These are phyloP conservation scores for Rhodotorula toruloides DNA, from an alignment of 768 basidiomycete species.

Conservation along the genomic window DNA sequence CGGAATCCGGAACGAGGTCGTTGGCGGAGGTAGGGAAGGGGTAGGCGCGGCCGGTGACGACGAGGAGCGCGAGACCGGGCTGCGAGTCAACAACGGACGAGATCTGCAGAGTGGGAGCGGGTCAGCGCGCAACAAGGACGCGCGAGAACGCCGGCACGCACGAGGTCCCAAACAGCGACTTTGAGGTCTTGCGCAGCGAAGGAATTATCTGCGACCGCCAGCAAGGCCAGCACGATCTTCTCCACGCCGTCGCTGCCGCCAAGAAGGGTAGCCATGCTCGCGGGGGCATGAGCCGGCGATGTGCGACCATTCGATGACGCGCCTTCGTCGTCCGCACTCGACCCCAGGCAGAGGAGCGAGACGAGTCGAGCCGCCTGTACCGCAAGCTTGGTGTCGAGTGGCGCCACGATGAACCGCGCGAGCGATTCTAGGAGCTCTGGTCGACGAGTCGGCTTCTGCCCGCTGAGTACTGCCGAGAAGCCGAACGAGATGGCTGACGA, in stretches of 20 bases:
- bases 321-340: not conserved
- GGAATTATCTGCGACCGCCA: constrained; percentile 28
- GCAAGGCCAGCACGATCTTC: constrained; percentile 22
- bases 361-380: constrained; percentile 19
- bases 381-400: constrained; percentile 19
- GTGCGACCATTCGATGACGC: constrained; percentile 32
- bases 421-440: constrained; percentile 31
- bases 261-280: constrained; percentile 72
- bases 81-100: constrained; percentile 74
- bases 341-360: constrained; percentile 17
- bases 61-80: constrained; percentile 73
- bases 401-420: constrained; percentile 15
- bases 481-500: not conserved
- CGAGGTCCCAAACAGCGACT: constrained; percentile 75
- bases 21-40: constrained; percentile 13
- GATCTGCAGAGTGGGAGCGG: not conserved
- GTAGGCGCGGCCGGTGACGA: constrained; percentile 68
- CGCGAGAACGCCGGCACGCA: constrained; percentile 47
- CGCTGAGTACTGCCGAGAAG: not conserved
- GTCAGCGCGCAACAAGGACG: not conserved
- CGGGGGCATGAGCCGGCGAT: no score
- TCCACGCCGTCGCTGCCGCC: constrained; percentile 65
- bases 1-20: constrained; percentile 41
- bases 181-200: constrained; percentile 51
- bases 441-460: not conserved